These are phyloP conservation scores for Pedinophyceae sp. DNA, from an alignment of 139 green algal species.

Conservation along the genomic window DNA sequence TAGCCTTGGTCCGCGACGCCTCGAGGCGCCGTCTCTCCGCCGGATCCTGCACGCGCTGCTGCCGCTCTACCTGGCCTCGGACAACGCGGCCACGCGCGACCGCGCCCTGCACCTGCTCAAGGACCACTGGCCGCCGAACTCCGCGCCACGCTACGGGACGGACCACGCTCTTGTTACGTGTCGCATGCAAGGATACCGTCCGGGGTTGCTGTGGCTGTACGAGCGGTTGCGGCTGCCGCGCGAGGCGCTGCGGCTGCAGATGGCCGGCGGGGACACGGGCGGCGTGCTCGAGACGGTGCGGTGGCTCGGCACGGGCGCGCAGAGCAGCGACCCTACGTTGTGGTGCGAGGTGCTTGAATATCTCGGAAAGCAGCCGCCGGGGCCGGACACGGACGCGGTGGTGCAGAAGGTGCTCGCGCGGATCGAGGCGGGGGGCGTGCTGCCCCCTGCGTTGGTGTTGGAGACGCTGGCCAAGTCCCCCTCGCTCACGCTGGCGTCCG, in stretches of 20 bases:
- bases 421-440: slow-evolving; percentile 55
- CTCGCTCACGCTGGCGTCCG: slow-evolving; percentile 36
- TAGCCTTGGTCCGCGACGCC: too few species aligned
- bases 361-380: slow-evolving; percentile 22
- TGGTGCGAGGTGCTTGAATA: slow-evolving; percentile 69
- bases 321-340: slow-evolving; percentile 59
- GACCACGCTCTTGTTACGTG: slow-evolving; percentile 83
- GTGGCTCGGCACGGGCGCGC: slow-evolving; percentile 41
- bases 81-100: slow-evolving; percentile 14
- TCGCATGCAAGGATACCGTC: slow-evolving; percentile 44
- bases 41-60: slow-evolving; percentile 74
- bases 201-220: slow-evolving; percentile 76
- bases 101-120: slow-evolving; percentile 69
- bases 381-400: slow-evolving; percentile 20
- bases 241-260: slow-evolving; percentile 61
- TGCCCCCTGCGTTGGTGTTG: slow-evolving; percentile 83
- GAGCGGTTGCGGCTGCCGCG: slow-evolving; percentile 56
- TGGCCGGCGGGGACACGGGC: slow-evolving; percentile 38
- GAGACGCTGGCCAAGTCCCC: slow-evolving; percentile 56
- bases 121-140: slow-evolving; percentile 52
- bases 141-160: slow-evolving; percentile 52
- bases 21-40: too few species aligned
- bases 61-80: slow-evolving; percentile 61
- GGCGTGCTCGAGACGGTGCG: slow-evolving; percentile 56
- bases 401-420: slow-evolving; percentile 50